These are phyloP conservation scores for Senna siamea DNA, from an alignment of 306 rosid species.

Conservation along the genomic window DNA sequence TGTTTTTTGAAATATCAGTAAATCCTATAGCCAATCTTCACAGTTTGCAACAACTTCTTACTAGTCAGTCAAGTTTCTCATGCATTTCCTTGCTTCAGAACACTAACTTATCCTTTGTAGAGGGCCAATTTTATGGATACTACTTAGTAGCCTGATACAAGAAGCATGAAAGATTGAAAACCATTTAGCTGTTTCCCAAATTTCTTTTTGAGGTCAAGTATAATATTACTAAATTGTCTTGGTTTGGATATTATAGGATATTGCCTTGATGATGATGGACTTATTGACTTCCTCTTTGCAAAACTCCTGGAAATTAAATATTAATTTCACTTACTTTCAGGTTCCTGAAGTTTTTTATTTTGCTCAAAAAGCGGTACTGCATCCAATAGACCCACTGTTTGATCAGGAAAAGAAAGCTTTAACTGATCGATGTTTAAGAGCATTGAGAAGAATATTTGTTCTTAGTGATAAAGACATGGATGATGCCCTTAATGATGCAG, in stretches of 20 bases:
- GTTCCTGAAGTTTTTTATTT: slow-evolving; percentile 89
- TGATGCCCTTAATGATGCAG: slow-evolving; percentile 82
- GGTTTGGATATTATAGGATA: slow-evolving; percentile 22
- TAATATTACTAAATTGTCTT: slow-evolving; percentile 29
- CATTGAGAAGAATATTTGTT: slow-evolving; percentile 85
- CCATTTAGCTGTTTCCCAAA: slow-evolving; percentile 28
- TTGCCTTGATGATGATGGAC: slow-evolving; percentile 24
- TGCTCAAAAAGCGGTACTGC: slow-evolving; percentile 90
- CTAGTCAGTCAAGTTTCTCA: slow-evolving; percentile 8
- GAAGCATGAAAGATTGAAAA: slow-evolving; percentile 18
- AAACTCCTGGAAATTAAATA: slow-evolving; percentile 35
- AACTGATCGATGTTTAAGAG: slow-evolving; percentile 73
- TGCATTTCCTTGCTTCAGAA: too few species aligned
- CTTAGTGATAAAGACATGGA: slow-evolving; percentile 91
- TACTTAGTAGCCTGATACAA: slow-evolving; percentile 20
- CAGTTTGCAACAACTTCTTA: background rate
- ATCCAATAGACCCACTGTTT: slow-evolving; percentile 84
- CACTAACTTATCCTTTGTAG: too few species aligned
- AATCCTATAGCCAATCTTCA: slow-evolving; percentile 11
- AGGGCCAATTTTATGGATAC: slow-evolving; percentile 24
- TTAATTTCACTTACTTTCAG: slow-evolving; percentile 50
- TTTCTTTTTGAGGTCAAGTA: slow-evolving; percentile 25
- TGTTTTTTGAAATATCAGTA: slow-evolving; percentile 5
- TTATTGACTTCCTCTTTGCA: slow-evolving; percentile 27
- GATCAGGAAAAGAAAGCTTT: slow-evolving; percentile 69